Evolutionary conservation across 169 alveolate species (phyloP).

Genomic region (Eimeria falciformis): DNA sequence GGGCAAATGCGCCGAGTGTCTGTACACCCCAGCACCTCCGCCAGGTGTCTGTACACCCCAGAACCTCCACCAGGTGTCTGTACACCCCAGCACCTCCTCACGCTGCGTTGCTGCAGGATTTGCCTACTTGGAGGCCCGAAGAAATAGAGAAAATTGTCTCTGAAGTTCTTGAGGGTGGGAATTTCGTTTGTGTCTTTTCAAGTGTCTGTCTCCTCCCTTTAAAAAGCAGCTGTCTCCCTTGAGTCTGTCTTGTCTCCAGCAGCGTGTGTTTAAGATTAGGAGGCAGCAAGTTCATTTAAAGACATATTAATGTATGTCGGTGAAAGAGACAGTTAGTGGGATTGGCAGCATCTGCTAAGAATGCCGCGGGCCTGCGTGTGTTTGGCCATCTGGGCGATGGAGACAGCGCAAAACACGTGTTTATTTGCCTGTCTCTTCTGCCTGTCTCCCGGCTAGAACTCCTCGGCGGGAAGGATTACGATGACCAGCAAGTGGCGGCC

Average conservation of each 20-base stretch:
- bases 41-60: not conserved
- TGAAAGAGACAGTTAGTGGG: not conserved
- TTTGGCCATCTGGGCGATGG: not conserved
- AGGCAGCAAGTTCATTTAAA: not conserved
- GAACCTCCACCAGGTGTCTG: not conserved
- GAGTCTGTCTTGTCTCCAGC: not conserved
- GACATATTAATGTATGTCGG: not conserved
- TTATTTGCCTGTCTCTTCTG: no score
- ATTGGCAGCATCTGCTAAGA: not conserved
- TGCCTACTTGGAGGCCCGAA: not conserved
- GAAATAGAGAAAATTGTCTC: not conserved
- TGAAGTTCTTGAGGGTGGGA: not conserved
- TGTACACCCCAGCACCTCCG: not conserved
- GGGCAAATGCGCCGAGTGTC: not conserved
- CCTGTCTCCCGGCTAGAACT: not conserved
- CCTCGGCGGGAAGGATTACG: conserved; percentile 22
- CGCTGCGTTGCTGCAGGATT: not conserved
- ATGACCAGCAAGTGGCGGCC: conserved; percentile 14
- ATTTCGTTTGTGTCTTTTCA: not conserved
- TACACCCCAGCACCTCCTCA: not conserved
- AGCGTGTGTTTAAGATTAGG: not conserved
- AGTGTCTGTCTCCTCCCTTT: not conserved
- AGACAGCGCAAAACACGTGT: not conserved
- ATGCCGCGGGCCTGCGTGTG: not conserved
- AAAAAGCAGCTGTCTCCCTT: not conserved